phyloP scores from a whole-genome alignment of 345 rosid genomes.

The Brassica nigra region DNA sequence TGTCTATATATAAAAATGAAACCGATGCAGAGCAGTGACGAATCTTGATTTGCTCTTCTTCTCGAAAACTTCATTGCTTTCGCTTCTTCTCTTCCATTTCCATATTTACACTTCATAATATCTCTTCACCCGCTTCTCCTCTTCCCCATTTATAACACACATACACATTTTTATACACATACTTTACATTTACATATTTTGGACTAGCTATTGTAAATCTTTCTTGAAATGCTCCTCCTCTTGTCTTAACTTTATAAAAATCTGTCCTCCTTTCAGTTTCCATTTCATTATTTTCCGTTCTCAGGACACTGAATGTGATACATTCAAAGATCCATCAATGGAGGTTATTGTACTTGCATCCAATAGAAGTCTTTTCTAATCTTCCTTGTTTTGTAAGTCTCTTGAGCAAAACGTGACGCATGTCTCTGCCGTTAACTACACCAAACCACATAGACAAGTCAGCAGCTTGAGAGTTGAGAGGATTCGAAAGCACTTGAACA shows the following conservation, averaged over 20 bases:
- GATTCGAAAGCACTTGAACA: constrained; percentile 76
- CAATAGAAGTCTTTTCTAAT: constrained; percentile 29
- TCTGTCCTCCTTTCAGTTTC: constrained; percentile 28
- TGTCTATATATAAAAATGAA: constrained; percentile 30
- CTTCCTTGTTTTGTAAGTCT: constrained; percentile 33
- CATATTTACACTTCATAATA: constrained; percentile 47
- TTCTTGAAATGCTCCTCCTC: constrained; percentile 32
- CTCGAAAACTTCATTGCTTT: constrained; percentile 40
- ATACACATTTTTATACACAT: constrained; percentile 26
- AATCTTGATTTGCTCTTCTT: constrained; percentile 40
- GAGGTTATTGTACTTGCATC: constrained; percentile 17
- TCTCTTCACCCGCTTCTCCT: constrained; percentile 57
- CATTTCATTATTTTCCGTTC: constrained; percentile 35
- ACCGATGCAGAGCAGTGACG: constrained; percentile 33
- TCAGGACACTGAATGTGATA: constrained; percentile 53
- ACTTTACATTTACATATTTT: constrained; percentile 27
- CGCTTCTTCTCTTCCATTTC: constrained; percentile 43
- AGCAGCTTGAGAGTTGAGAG: constrained; percentile 76
- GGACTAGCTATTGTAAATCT: constrained; percentile 20
- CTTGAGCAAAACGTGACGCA: constrained; percentile 27
- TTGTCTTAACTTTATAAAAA: neutral
- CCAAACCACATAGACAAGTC: constrained; percentile 55
- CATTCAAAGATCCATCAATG: constrained; percentile 28
- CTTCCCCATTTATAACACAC: constrained; percentile 52
- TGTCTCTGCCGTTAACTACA: constrained; percentile 53